Evolutionary conservation across 306 rosid genomes (phyloP).

Genomic region (Vicia sativa): DNA sequence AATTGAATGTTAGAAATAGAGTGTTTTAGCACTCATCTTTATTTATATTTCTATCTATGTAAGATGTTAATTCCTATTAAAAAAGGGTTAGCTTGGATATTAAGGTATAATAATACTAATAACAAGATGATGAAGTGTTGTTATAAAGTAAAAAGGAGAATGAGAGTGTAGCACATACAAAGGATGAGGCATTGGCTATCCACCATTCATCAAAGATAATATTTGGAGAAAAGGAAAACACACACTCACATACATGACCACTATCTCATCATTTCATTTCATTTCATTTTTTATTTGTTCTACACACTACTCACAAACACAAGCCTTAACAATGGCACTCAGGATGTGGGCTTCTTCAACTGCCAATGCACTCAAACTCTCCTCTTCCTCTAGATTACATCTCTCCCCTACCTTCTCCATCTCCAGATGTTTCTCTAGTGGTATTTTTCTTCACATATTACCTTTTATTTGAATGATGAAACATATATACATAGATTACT

Average conservation of each 20-base stretch:
- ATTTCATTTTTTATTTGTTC: background rate
- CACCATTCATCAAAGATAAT: constrained; percentile 81
- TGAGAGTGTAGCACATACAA: background rate
- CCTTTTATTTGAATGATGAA: background rate
- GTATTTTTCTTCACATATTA: constrained; percentile 40
- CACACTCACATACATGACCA: constrained; percentile 29
- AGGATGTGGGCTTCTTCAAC: constrained; percentile 98
- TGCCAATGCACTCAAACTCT: constrained; percentile 81
- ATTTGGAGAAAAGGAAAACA: constrained; percentile 18
- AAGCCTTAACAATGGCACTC: constrained; percentile 60
- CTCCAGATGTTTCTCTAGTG: constrained; percentile 82
- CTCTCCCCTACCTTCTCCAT: constrained; percentile 65
- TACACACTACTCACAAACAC: background rate
- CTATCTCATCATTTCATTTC: background rate
- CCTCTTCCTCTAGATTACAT: constrained; percentile 60
- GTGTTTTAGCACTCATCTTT: no score
- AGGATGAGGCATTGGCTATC: constrained; percentile 68
- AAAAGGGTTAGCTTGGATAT: no score
- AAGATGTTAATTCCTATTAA: no score
- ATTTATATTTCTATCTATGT: no score
- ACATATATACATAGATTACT: no score
- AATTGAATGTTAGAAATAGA: no score
- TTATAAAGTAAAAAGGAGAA: constrained; percentile 17
- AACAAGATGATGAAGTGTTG: background rate
- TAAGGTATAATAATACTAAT: no score